These are phyloP conservation scores for Senna tora DNA, from an alignment of 306 rosid genomes.

Conservation along the genomic window DNA sequence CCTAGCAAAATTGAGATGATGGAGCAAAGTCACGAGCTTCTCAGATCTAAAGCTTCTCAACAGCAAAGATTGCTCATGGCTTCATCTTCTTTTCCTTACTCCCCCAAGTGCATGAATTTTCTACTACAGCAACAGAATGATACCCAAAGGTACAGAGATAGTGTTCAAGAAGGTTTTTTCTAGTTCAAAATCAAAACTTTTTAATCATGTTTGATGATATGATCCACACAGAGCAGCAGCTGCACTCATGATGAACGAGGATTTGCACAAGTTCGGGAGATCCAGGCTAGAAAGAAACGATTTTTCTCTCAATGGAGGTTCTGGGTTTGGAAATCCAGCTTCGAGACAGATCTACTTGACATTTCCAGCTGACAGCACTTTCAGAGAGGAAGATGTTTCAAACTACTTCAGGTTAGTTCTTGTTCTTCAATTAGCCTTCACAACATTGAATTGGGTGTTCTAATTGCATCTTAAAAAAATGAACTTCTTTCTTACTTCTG, in stretches of 20 bases:
- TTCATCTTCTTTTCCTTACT: conserved; percentile 72
- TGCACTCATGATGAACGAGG: conserved; percentile 83
- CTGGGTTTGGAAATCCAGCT: conserved; percentile 78
- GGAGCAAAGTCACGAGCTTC: conserved; percentile 80
- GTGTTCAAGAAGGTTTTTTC: background rate
- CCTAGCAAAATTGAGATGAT: conserved; percentile 81
- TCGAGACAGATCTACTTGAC: conserved; percentile 98
- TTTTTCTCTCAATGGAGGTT: conserved; percentile 59
- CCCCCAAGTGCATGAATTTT: conserved; percentile 76
- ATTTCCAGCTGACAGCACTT: conserved; percentile 96
- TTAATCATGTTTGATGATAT: background rate
- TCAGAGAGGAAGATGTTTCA: conserved; percentile 95
- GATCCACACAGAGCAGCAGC: conserved; percentile 64
- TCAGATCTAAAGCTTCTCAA: conserved; percentile 83
- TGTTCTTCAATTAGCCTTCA: background rate
- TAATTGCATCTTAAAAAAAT: background rate
- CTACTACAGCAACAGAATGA: conserved; percentile 80
- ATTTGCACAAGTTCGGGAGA: conserved; percentile 75
- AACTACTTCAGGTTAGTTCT: conserved; percentile 80
- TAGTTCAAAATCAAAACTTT: background rate
- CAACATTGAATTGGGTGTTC: conserved; percentile 1
- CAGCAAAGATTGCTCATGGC: conserved; percentile 89
- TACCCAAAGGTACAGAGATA: conserved; percentile 62
- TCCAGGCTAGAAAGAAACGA: conserved; percentile 75
- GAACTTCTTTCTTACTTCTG: background rate